These are phyloP conservation scores for Paraconiothyrium sp. DNA, from an alignment of 2,329 filamentous ascomycete species.

Conservation along the genomic window DNA sequence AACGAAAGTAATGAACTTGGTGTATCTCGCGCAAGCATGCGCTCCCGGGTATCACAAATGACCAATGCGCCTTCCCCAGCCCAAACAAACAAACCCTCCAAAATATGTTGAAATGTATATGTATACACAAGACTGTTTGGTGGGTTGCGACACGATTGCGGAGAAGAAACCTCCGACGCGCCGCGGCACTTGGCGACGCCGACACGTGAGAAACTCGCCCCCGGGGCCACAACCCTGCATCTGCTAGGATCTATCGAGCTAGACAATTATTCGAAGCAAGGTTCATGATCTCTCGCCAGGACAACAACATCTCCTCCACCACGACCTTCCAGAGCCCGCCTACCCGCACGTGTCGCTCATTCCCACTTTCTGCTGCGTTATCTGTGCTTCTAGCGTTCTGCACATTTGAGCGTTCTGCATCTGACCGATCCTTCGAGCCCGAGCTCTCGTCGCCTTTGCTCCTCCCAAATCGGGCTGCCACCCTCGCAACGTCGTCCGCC, in stretches of 20 bases:
- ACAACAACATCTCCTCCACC: slow-evolving; percentile 25
- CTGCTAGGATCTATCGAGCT: slow-evolving; percentile 23
- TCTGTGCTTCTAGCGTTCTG: slow-evolving; percentile 4
- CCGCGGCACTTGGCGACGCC: slow-evolving; percentile 21
- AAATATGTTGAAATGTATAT: not conserved
- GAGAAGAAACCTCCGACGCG: slow-evolving; percentile 13
- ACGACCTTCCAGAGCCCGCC: slow-evolving; percentile 6
- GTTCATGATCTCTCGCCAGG: slow-evolving; percentile 17
- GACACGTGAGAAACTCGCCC: slow-evolving; percentile 27
- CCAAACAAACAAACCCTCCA: not conserved
- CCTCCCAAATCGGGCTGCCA: slow-evolving; percentile 17
- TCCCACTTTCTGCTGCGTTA: not conserved
- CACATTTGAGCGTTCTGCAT: not conserved
- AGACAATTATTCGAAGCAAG: slow-evolving; percentile 32
- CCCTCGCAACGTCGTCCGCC: slow-evolving; percentile 14
- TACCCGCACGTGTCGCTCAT: slow-evolving; percentile 14
- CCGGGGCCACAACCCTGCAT: slow-evolving; percentile 6
- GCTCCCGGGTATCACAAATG: not conserved
- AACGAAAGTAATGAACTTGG: slow-evolving; percentile 20
- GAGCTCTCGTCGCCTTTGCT: slow-evolving; percentile 22
- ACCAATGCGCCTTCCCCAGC: slow-evolving; percentile 8
- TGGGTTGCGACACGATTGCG: slow-evolving; percentile 5
- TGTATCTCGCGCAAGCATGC: not conserved
- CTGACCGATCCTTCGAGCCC: slow-evolving; percentile 11
- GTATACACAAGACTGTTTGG: slow-evolving; percentile 3